Conservation (phyloP, 441 rosid genomes). For the Arabidopsis lyrata region DNA sequence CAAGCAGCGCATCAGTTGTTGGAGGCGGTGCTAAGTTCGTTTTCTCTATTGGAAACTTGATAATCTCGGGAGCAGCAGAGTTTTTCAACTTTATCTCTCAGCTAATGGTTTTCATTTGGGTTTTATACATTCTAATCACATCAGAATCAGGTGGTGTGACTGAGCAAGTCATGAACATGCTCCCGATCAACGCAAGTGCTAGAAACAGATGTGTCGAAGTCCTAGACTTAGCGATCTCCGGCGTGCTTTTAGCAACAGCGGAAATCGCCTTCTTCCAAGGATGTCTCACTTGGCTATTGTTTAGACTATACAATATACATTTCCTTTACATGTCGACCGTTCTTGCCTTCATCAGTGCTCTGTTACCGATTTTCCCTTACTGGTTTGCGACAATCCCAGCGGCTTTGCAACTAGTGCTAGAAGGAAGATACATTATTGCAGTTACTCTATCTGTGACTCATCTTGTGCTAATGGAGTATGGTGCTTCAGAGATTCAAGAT, state of each 20-base stretch:
- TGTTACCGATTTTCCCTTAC: slow-evolving; percentile 82
- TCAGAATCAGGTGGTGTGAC: slow-evolving; percentile 98
- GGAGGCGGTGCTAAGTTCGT: slow-evolving; percentile 76
- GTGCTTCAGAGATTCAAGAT: slow-evolving; percentile 87
- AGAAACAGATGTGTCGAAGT: slow-evolving; percentile 86
- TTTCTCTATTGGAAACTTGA: slow-evolving; percentile 68
- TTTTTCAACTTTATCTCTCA: slow-evolving; percentile 90
- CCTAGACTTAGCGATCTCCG: slow-evolving; percentile 82
- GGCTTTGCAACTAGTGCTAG: slow-evolving; percentile 69
- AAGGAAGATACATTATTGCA: slow-evolving; percentile 77
- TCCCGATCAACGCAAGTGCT: slow-evolving; percentile 63
- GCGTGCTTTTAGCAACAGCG: slow-evolving; percentile 93
- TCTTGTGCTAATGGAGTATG: slow-evolving; percentile 80
- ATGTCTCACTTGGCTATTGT: slow-evolving; percentile 94
- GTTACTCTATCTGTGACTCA: slow-evolving; percentile 66
- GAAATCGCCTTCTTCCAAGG: slow-evolving; percentile 94
- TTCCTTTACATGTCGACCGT: slow-evolving; percentile 87
- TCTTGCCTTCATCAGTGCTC: slow-evolving; percentile 78
- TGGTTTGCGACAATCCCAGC: slow-evolving; percentile 96
- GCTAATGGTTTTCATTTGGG: slow-evolving; percentile 84
- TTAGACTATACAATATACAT: slow-evolving; percentile 80
- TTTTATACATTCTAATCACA: slow-evolving; percentile 83
- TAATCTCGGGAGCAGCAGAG: slow-evolving; percentile 90
- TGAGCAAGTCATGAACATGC: slow-evolving; percentile 85
- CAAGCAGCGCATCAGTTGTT: slow-evolving; percentile 78